phyloP scores from a whole-genome alignment of 352 stramenopile genomes.

The Globisporangium spinosum region DNA sequence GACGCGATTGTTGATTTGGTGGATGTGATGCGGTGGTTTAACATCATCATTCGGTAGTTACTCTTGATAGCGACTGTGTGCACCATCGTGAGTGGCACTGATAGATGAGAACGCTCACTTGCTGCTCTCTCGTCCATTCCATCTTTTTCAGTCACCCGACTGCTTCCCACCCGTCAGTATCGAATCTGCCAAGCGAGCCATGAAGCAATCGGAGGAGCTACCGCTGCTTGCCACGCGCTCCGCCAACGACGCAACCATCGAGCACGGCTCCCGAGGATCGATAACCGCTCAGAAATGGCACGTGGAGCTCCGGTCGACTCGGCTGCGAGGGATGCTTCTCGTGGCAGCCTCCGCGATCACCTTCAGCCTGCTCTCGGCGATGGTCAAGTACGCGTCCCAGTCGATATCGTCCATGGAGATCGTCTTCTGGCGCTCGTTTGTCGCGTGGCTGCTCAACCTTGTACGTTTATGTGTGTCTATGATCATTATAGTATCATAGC shows the following conservation, averaged over 20 bases:
- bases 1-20: not conserved
- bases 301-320: conserved; percentile 5
- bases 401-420: conserved; percentile 55
- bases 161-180: not conserved
- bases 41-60: not conserved
- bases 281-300: conserved; percentile 11
- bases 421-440: conserved; percentile 61
- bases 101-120: not conserved
- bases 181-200: conserved; percentile 27
- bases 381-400: conserved; percentile 48
- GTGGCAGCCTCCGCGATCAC: conserved; percentile 52
- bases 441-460: conserved; percentile 48
- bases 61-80: not conserved
- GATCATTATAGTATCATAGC: not conserved
- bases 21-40: not conserved
- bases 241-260: conserved; percentile 11
- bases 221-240: conserved; percentile 33
- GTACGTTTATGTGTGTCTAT: conserved; percentile 23
- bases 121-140: not conserved
- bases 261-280: not conserved
- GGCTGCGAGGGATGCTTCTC: conserved; percentile 31
- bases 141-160: not conserved
- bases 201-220: conserved; percentile 40
- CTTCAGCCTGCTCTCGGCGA: conserved; percentile 50
- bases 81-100: not conserved